A percentile compares a stretch with the other conserved stretches of the same genome.
Conservation (phyloP, 2,329 filamentous ascomycete species). For the Diaporthe longicolla region DNA sequence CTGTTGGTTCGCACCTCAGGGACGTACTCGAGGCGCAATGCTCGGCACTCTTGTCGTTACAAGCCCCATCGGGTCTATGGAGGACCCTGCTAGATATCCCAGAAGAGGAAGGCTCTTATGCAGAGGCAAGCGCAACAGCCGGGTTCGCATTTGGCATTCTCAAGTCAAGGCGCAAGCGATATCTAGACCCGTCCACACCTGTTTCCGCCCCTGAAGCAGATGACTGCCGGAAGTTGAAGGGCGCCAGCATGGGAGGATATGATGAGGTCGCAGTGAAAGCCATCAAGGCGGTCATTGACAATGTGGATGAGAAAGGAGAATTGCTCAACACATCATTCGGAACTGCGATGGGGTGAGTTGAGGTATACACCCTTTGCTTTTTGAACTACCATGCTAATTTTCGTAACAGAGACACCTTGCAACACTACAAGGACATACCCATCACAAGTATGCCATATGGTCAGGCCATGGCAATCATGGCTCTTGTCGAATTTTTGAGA, state of each 20-base stretch:
- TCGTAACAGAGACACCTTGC: slow-evolving; percentile 63
- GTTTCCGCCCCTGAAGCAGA: slow-evolving; percentile 36
- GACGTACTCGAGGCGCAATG: slow-evolving; percentile 79
- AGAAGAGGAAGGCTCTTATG: slow-evolving; percentile 77
- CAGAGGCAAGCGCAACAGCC: slow-evolving; percentile 83
- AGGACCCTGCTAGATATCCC: slow-evolving; percentile 80
- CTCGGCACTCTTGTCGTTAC: slow-evolving; percentile 72
- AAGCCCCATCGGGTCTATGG: slow-evolving; percentile 77
- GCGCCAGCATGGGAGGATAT: slow-evolving; percentile 54
- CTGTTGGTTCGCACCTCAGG: slow-evolving; percentile 71
- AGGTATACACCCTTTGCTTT: background rate
- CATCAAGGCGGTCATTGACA: slow-evolving; percentile 75
- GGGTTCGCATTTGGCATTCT: slow-evolving; percentile 86
- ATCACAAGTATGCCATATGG: slow-evolving; percentile 88
- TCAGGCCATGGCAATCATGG: slow-evolving; percentile 88
- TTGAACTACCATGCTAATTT: background rate
- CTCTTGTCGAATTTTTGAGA: slow-evolving; percentile 79
- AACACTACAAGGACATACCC: slow-evolving; percentile 84
- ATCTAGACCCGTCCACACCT: slow-evolving; percentile 68
- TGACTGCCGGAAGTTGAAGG: slow-evolving; percentile 36
- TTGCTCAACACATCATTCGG: slow-evolving; percentile 83
- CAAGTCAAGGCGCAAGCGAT: slow-evolving; percentile 79
- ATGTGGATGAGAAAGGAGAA: slow-evolving; percentile 77
- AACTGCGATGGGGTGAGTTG: slow-evolving; percentile 76
- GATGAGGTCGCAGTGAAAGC: slow-evolving; percentile 74